These are phyloP conservation scores for Rhodotorula sp. DNA, from an alignment of 1,284 basidiomycete genomes.

Conservation along the genomic window DNA sequence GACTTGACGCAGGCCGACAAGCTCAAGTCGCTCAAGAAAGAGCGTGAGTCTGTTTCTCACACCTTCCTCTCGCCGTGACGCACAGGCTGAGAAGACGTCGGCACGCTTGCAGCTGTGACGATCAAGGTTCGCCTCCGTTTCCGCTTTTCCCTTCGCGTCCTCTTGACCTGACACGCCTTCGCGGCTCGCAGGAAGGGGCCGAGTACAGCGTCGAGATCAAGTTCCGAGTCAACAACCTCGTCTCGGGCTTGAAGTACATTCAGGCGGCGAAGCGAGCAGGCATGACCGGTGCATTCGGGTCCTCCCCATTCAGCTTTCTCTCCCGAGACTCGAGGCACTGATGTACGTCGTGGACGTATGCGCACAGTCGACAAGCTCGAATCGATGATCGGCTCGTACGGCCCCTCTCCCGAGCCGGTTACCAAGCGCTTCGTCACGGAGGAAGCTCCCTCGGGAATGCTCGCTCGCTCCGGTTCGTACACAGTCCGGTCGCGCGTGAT, in stretches of 20 bases:
- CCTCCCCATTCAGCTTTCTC: conserved; percentile 44
- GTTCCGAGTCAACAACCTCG: conserved; percentile 60
- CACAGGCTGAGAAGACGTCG: background rate
- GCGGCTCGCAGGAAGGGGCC: conserved; percentile 55
- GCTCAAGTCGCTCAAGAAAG: conserved; percentile 54
- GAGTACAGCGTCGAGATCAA: conserved; percentile 77
- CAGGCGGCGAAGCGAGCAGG: conserved; percentile 75
- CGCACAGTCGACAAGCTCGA: conserved; percentile 76
- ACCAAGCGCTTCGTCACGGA: conserved; percentile 51
- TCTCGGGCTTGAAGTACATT: conserved; percentile 69
- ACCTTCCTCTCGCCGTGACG: background rate
- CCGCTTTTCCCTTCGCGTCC: background rate
- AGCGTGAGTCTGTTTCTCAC: conserved; percentile 51
- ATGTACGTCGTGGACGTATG: conserved; percentile 17
- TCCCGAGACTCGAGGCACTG: conserved; percentile 25
- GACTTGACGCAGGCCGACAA: conserved; percentile 52
- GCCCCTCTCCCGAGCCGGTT: conserved; percentile 58
- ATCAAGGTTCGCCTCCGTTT: conserved; percentile 26
- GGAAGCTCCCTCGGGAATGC: conserved; percentile 65
- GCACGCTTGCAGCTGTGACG: conserved; percentile 13
- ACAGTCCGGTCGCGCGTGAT: conserved; percentile 71
- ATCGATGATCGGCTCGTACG: conserved; percentile 86
- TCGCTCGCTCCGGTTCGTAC: conserved; percentile 75
- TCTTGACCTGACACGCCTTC: conserved; percentile 44
- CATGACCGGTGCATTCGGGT: conserved; percentile 45